phyloP scores from a whole-genome alignment of 2,329 filamentous ascomycete genomes.

The Monilinia fructigena region DNA sequence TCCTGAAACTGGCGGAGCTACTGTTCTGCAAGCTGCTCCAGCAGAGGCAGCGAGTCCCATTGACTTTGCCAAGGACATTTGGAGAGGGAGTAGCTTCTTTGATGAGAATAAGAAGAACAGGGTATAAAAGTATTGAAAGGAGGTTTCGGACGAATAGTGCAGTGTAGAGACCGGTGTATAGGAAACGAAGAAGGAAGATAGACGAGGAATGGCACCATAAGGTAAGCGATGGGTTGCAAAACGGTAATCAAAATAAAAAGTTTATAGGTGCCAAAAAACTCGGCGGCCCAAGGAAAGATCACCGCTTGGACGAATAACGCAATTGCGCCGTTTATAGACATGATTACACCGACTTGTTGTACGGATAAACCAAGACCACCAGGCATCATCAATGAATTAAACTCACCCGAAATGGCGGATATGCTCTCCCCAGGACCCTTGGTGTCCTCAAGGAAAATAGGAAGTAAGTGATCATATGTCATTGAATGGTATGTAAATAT shows the following conservation, averaged over 20 bases:
- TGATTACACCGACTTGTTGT: constrained; percentile 59
- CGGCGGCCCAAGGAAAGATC: constrained; percentile 60
- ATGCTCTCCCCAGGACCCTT: constrained; percentile 42
- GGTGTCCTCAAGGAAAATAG: constrained; percentile 87
- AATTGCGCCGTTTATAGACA: constrained; percentile 58
- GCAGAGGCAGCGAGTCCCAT: constrained; percentile 66
- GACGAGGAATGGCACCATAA: constrained; percentile 58
- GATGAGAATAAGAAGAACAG: constrained; percentile 64
- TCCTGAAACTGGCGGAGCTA: constrained; percentile 63
- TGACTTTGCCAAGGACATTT: constrained; percentile 60
- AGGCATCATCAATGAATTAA: constrained; percentile 54
- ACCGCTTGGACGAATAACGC: constrained; percentile 59
- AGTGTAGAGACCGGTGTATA: constrained; percentile 58
- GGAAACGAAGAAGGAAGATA: constrained; percentile 51
- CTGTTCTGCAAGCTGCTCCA: constrained; percentile 64
- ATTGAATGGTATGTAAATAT: constrained; percentile 95
- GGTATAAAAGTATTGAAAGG: constrained; percentile 62
- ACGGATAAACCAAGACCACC: constrained; percentile 63
- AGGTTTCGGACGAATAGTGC: constrained; percentile 52
- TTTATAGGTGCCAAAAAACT: constrained; percentile 57
- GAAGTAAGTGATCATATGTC: constrained; percentile 88
- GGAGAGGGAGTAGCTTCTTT: constrained; percentile 62
- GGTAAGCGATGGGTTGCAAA: constrained; percentile 61
- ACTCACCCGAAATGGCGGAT: constrained; percentile 26
- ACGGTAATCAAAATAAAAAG: constrained; percentile 56